Base-by-base conservation (phyloP, 1,284 basidiomycete genomes). In the Naganishia liquefaciens region DNA sequence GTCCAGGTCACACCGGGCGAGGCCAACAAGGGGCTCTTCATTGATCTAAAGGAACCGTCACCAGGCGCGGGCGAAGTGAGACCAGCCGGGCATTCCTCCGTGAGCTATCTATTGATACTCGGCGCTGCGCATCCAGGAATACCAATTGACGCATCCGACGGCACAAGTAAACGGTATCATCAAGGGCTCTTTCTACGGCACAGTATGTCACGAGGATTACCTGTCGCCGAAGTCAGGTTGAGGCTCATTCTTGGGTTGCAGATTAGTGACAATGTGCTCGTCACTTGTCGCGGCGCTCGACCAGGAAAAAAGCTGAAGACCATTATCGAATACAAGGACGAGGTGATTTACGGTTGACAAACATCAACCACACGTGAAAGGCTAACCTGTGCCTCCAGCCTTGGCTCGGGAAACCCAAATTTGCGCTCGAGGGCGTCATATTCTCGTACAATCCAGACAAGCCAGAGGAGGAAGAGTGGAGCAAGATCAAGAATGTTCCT, bases 261-360 rank as follows among this genome's bases (percentile, higher is more conserved):
- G 61, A 77, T 78, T 69, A 73, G 72, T 49, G 77, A 79, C 69
- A 83, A 87, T 68, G 88, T 89, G 2, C 86, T 89, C 68, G 86
- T 98, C 72, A 95, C 91, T 21, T 93, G 90, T 74, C 83, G 83
- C 15, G 88, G 88, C 6, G 86, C 86, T 6, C 82, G 83, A 66
- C 81, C 83, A 21, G 84, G 83, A 21, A 80, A 83, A 43, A 84
- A 84, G 71, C 85, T 92, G 71, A 84, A 93, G 62, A 83, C 91
- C 7, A 84, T 99, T 66, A 85, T 96, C 64, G 92, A 95, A 72
- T 98, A 96, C 81, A 93, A 93, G 80, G 95, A 99, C 74, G 93
- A 99, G 86, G 89, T 90, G 68, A 54, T 86, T 75, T 4, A 15
- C 47, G 15, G 4, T 49, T 21, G 27, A 6, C 15, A 17, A n/a